Evolutionary conservation across 2,329 filamentous ascomycete genomes (phyloP), one percentile per base, ranked within the genome.

Genomic region (Xylaria sp.): DNA sequence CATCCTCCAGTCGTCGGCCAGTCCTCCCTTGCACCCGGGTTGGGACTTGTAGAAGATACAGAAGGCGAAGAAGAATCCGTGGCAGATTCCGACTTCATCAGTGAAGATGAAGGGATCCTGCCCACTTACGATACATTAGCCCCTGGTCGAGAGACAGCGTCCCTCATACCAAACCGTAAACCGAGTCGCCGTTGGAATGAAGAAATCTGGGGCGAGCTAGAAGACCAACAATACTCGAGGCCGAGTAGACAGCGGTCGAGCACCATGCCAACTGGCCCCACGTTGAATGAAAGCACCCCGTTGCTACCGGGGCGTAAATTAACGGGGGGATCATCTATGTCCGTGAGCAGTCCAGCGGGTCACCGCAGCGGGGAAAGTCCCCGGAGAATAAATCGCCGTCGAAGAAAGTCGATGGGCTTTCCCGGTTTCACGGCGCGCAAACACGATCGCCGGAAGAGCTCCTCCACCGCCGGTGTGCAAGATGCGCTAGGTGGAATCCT

Each of bases 161-260:
- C 74, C 15, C 68, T 79, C 53, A 74, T 76, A 13, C 74, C 80
- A 25, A 72, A 77, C 51, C 80, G 79, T 58, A 81, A 80, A 70
- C 81, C 80, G 67, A 83, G 81, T 17, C 81, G 79, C 38, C 73
- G 86, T 54, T 86, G 85, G 81, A 79, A 86, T 58, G 90, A 95
- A 72, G 91, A 95, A 69, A 95, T 96, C 31, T 96, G 92, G 93
- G 90, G 88, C 58, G 92, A 96, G 73, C 82, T 97, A 13, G 89
- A 95, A 71, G 93, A 96, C 69, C 87, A 90, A 40, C 84, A 86
- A 52, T 76, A 78, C 19, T 74, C 77, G 29, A 78, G 74, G 58
- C 77, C 78, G 53, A 74, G 78, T 41, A 77, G 81, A 46, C 72
- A 77, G 23, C 80, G 83, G 13, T 83, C 83, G 10, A 81, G 76